A percentile compares a stretch with the other conserved stretches of the same genome.
Conservation (phyloP, 345 rosid species). For the Aquilaria malaccensis region DNA sequence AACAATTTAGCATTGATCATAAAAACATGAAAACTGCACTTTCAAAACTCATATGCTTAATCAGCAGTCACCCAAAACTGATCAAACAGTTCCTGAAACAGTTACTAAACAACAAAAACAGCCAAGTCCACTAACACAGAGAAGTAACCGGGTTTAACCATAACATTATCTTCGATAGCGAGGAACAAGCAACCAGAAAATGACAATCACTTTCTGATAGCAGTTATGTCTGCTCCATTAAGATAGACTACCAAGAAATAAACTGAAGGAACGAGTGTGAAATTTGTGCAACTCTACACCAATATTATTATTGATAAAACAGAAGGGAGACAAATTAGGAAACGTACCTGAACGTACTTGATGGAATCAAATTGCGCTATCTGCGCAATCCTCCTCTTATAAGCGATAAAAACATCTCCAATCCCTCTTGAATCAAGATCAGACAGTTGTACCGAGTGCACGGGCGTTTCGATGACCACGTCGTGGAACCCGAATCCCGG, state of each 20-base stretch:
- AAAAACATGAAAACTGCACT: no score
- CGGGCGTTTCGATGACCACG: slow-evolving; percentile 75
- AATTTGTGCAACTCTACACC: neutral
- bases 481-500: slow-evolving; percentile 79
- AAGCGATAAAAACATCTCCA: slow-evolving; percentile 57
- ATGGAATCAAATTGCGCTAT: slow-evolving; percentile 39
- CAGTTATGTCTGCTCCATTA: no score
- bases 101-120: no score
- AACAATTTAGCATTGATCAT: no score
- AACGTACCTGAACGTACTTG: slow-evolving; percentile 58
- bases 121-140: no score
- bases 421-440: slow-evolving; percentile 50
- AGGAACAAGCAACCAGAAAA: neutral
- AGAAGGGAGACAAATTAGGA: neutral
- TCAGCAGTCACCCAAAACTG: no score
- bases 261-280: neutral
- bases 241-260: neutral
- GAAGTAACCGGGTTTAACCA: no score
- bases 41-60: no score
- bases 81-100: no score
- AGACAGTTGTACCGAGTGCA: slow-evolving; percentile 55
- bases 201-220: neutral
- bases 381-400: slow-evolving; percentile 69
- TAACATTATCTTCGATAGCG: no score
- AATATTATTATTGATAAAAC: neutral